Evolutionary conservation across 441 rosid species (phyloP), one percentile per base, ranked within the genome.

Genomic region (Gossypium aridum): DNA sequence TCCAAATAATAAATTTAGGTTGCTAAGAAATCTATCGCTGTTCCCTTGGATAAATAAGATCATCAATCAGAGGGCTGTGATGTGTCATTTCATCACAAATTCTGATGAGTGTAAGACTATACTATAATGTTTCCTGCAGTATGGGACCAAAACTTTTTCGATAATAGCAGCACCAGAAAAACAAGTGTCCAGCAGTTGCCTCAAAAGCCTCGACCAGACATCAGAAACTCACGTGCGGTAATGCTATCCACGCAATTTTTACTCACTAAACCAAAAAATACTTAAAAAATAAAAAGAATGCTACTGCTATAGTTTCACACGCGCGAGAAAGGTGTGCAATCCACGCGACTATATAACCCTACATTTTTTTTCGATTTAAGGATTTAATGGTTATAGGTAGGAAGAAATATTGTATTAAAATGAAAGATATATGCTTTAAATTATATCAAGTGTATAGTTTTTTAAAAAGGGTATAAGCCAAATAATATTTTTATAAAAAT

Each of bases 181-280:
- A 37, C 14, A n/a, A 4, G 2, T 31, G 22, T 10, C 59, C 45
- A 19, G 0, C 72, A 9, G 45, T 0, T 34, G 14, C 10, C 70
- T 4, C 45, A 3, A 59, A 23, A 19, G 60, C 16, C 51, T 34
- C 34, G 7, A 26, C 70, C 62, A 23, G 70, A 55, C 55, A 45
- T 65, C 73, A 49, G 73, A 73, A 49, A 63, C 28, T 73, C 81
- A 72, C 76, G 76, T 77, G 81, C 37, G 3, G n/a, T 51, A 71
- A 71, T 81, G 83, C 68, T 54, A 60, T 75, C 81, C 81, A 75
- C 79, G 79, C 60, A 75, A 63, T 67, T 53, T 73, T 64, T 3
- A 39, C 57, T 28, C 61, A n/a, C 19, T 28, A 22, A 56, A 14
- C 6, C 3, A 3, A 25, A 49, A 14, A n/a, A 26, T 14, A 26